Conservation (phyloP, 2,329 filamentous ascomycete genomes). For the Xylaria sp. region DNA sequence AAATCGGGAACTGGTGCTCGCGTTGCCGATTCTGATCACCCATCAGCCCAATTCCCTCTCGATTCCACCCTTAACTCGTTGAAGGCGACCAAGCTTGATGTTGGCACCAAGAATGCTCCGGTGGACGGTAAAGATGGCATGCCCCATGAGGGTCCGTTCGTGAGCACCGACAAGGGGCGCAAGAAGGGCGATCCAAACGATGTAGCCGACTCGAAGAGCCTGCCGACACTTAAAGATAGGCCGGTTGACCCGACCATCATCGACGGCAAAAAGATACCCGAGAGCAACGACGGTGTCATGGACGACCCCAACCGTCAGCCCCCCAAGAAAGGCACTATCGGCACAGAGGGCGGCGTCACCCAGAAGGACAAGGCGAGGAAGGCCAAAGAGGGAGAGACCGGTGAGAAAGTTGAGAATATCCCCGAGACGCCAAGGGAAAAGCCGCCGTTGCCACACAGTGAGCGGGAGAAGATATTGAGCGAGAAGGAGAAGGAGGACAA, state of each 20-base stretch:
- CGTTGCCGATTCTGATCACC: slow-evolving; percentile 13
- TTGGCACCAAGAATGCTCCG: slow-evolving; percentile 73
- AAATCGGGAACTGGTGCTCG: slow-evolving; percentile 22
- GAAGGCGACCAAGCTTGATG: slow-evolving; percentile 43
- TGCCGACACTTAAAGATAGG: slow-evolving; percentile 53
- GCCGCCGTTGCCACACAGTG: slow-evolving; percentile 78
- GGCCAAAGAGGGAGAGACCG: slow-evolving; percentile 66
- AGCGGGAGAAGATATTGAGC: slow-evolving; percentile 67
- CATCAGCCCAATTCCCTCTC: slow-evolving; percentile 21
- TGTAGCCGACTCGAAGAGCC: slow-evolving; percentile 40
- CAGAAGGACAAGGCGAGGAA: slow-evolving; percentile 81
- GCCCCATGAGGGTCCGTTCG: slow-evolving; percentile 84
- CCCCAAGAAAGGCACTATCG: slow-evolving; percentile 83
- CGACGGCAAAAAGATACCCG: slow-evolving; percentile 64
- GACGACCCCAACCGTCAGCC: slow-evolving; percentile 77
- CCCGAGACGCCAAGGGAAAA: slow-evolving; percentile 85
- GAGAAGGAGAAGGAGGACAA: slow-evolving; percentile 46
- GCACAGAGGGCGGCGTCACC: slow-evolving; percentile 86
- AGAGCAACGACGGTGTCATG: slow-evolving; percentile 83
- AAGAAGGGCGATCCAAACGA: slow-evolving; percentile 40
- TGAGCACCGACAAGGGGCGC: slow-evolving; percentile 57
- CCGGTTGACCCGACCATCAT: slow-evolving; percentile 55
- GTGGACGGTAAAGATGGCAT: slow-evolving; percentile 93
- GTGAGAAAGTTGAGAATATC: slow-evolving; percentile 69
- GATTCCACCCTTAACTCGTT: slow-evolving; percentile 40